Percentiles rank a stretch among this genome's conserved stretches.
Conservation (phyloP, 257 asterid genomes). For the Salvia splendens region DNA sequence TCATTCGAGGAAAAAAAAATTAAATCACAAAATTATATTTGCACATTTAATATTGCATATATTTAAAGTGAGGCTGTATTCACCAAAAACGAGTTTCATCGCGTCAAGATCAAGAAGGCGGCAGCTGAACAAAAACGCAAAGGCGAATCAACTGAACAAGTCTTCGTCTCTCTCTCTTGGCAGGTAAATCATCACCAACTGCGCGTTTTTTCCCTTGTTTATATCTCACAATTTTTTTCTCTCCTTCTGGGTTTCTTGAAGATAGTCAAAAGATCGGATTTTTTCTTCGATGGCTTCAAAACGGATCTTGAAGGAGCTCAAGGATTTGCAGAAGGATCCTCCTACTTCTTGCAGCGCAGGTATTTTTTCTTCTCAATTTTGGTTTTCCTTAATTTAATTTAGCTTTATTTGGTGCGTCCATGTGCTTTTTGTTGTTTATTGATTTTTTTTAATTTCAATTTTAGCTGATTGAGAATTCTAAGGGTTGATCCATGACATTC, state of each 20-base stretch:
- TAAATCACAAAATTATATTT: neutral
- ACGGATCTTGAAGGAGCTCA: constrained; percentile 59
- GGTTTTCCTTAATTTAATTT: neutral
- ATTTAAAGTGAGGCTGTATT: neutral
- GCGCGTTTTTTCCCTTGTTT: constrained; percentile 8
- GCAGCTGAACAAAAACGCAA: constrained; percentile 30
- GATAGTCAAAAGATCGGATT: constrained; percentile 33
- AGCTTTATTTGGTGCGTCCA: constrained; percentile 17
- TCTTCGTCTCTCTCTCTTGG: constrained; percentile 15
- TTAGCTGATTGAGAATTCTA: constrained; percentile 15
- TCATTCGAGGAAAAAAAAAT: constrained; percentile 16
- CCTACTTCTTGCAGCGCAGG: constrained; percentile 58
- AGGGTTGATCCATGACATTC: constrained; percentile 34
- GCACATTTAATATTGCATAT: too few relatives aligned
- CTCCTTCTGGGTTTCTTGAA: neutral
- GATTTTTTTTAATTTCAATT: neutral
- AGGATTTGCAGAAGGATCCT: constrained; percentile 57
- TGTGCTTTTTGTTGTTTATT: neutral
- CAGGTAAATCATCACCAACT: constrained; percentile 21
- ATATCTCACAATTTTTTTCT: constrained; percentile 7
- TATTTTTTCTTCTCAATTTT: constrained; percentile 6
- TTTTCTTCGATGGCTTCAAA: constrained; percentile 47
- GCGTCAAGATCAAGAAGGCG: constrained; percentile 40
- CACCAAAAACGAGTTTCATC: constrained; percentile 27
- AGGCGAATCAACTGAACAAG: constrained; percentile 9